Evolutionary conservation across 2,329 filamentous ascomycete genomes (phyloP), one percentile per base, ranked within the genome.

Genomic region (Phialophora chinensis): DNA sequence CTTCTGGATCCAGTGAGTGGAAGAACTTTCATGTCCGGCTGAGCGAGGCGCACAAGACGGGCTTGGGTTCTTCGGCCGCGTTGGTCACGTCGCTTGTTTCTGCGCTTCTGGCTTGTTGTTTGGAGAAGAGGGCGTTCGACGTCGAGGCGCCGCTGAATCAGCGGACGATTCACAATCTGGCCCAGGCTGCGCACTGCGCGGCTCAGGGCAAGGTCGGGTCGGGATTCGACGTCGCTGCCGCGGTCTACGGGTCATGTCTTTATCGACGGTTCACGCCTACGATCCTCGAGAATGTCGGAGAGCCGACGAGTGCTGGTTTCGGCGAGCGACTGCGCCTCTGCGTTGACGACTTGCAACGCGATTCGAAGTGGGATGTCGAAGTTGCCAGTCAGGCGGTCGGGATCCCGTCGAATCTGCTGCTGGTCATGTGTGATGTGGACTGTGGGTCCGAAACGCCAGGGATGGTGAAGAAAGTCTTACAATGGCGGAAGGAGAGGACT

Each of bases 151-250:
- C 23, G 6, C 33, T 69, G 20, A 52, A 63, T 23, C 66, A 62
- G 5, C 63, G 59, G 53, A 77, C 14, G 73, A 91, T 76, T 82
- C 95, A 99, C 82, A 98, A 98, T 79, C 88, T 99, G 59, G 90
- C 94, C 0, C 95, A 99, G 82, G 91, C 91, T 1, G 90, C 92
- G 3, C 95, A 99, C 81, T 97, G 94, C 76, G 92, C 94, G 1
- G 95, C 95, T 0, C 95, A 99, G 81, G 95, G 95, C 27, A 99
- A 99, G 79, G 89, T 99, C 20, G 95, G 95, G 58, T 95, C 91
- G 0, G 95, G 95, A 23, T 99, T 99, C 77, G 95, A 99, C 76
- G 91, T 99, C 60, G 95, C 94, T 0, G 90, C 91, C 29, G 95
- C 95, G 20, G 92, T 97, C 17, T 97, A 92, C 77, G 95, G 95